These are phyloP conservation scores for Kokia cookei DNA, from an alignment of 441 rosid species.

Conservation along the genomic window DNA sequence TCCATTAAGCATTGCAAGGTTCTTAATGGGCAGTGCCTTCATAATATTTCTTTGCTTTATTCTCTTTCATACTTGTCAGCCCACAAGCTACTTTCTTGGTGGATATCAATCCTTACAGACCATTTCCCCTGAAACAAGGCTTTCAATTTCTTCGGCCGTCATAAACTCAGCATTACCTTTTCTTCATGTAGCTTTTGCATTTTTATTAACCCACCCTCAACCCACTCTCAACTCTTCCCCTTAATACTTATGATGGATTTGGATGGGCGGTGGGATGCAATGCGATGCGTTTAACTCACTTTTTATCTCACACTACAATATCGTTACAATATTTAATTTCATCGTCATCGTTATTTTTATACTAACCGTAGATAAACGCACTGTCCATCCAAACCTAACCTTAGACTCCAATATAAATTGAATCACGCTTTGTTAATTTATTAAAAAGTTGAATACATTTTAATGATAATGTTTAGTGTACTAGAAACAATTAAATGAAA, in stretches of 20 bases:
- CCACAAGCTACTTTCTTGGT: slow-evolving; percentile 35
- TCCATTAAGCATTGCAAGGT: slow-evolving; percentile 25
- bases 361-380: too few species aligned
- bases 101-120: slow-evolving; percentile 29
- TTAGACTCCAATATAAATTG: too few species aligned
- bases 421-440: too few species aligned
- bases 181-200: slow-evolving; percentile 19
- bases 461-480: too few species aligned
- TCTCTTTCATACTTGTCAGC: slow-evolving; percentile 25
- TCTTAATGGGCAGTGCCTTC: slow-evolving; percentile 28
- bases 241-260: not conserved
- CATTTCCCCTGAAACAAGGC: slow-evolving; percentile 37
- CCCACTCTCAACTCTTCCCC: slow-evolving; percentile 20
- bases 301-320: too few species aligned
- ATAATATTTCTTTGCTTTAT: slow-evolving; percentile 22
- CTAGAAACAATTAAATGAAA: too few species aligned
- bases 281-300: fast-evolving
- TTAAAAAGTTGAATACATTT: too few species aligned
- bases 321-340: fast-evolving
- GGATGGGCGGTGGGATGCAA: fast-evolving
- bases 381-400: fast-evolving
- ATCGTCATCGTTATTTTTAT: fast-evolving
- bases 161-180: slow-evolving; percentile 39
- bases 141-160: slow-evolving; percentile 39
- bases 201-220: slow-evolving; percentile 19